phyloP scores from a whole-genome alignment of 768 basidiomycete genomes.

The Lactarius hatsudake region DNA sequence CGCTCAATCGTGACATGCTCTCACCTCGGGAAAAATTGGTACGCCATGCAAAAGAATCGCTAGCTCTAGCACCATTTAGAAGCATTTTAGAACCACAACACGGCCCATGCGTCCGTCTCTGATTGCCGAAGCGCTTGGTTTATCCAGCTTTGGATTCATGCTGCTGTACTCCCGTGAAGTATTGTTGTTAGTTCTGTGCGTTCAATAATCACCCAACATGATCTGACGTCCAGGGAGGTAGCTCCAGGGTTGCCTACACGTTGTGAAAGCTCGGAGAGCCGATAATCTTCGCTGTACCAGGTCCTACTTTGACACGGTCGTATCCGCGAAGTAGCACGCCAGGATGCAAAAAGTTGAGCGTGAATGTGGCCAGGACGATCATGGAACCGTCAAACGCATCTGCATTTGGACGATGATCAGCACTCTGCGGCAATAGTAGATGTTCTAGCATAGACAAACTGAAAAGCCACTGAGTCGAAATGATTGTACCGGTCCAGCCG shows the following conservation, averaged over 20 bases:
- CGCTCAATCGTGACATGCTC: too few relatives aligned
- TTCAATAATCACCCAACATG: neutral
- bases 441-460: conserved; percentile 2
- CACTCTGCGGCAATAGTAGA: neutral
- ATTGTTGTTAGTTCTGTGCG: too few relatives aligned
- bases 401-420: neutral
- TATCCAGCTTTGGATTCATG: too few relatives aligned
- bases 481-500: conserved; percentile 20
- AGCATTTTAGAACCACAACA: too few relatives aligned
- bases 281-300: neutral
- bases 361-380: conserved; percentile 16
- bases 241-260: neutral
- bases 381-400: conserved; percentile 20
- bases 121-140: too few relatives aligned
- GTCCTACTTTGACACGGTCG: neutral
- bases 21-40: too few relatives aligned
- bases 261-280: neutral
- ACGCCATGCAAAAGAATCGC: too few relatives aligned
- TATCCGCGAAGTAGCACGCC: conserved; percentile 14
- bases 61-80: too few relatives aligned
- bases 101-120: too few relatives aligned
- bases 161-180: too few relatives aligned
- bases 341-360: conserved; percentile 19
- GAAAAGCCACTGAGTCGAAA: conserved; percentile 22
- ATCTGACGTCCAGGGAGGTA: neutral